Evolutionary conservation across 148 eudicot genomes (phyloP).

Genomic region (Dianthus caryophyllus): DNA sequence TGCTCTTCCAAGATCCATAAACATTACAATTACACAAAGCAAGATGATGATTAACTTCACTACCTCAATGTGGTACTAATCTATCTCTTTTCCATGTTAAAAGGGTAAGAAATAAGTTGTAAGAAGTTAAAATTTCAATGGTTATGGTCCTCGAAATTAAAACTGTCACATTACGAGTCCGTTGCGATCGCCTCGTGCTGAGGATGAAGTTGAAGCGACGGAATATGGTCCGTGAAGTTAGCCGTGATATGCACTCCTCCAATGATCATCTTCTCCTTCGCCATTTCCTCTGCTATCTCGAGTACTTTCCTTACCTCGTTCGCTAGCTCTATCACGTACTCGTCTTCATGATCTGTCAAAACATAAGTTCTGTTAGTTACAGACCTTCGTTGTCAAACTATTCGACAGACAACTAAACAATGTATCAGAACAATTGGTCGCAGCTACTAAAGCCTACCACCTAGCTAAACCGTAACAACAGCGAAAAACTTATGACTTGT

Average conservation of each 20-base stretch:
- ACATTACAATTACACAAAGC: too few relatives aligned
- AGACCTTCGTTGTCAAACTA: not conserved
- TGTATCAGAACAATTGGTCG: too few relatives aligned
- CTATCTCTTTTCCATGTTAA: conserved; percentile 11
- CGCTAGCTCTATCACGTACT: conserved; percentile 73
- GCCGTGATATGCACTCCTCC: conserved; percentile 31
- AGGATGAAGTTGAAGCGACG: conserved; percentile 43
- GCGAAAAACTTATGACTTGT: too few relatives aligned
- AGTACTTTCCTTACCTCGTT: conserved; percentile 84
- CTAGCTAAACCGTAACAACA: not conserved
- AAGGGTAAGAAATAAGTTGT: not conserved
- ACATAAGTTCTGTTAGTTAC: not conserved
- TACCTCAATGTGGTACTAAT: conserved; percentile 11
- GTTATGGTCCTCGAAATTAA: too few relatives aligned
- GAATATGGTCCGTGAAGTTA: conserved; percentile 37
- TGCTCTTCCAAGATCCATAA: too few relatives aligned
- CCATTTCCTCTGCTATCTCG: conserved; percentile 26
- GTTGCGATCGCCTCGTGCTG: conserved; percentile 56
- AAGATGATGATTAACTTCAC: conserved; percentile 1
- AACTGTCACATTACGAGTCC: conserved; percentile 35
- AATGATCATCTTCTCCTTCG: conserved; percentile 36
- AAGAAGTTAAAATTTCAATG: not conserved
- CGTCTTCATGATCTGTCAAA: conserved; percentile 80
- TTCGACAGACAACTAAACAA: not conserved
- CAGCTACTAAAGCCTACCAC: not conserved